Evolutionary conservation across 768 basidiomycete genomes (phyloP).

Genomic region (Psilocybe azurescens): DNA sequence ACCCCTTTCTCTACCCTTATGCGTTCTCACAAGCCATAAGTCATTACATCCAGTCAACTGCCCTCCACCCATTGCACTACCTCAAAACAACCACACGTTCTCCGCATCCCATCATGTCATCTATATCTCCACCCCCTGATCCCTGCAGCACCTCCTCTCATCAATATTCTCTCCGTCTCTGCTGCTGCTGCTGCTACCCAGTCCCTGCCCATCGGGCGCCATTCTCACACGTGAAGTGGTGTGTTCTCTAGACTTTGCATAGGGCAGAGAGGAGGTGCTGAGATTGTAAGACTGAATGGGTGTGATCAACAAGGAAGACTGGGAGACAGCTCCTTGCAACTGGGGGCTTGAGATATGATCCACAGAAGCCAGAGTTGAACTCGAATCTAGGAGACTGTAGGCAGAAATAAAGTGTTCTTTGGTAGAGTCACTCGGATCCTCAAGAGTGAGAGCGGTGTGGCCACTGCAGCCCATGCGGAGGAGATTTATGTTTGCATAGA

Average conservation of each 20-base stretch:
- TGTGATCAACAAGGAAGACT: constrained; percentile 18
- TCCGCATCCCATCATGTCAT: constrained; percentile 18
- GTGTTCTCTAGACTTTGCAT: constrained; percentile 42
- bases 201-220: constrained; percentile 23
- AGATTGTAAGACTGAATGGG: background rate
- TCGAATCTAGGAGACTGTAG: constrained; percentile 61
- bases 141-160: constrained; percentile 23
- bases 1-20: constrained; percentile 78
- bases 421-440: constrained; percentile 81
- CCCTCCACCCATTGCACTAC: constrained; percentile 17
- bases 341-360: constrained; percentile 7
- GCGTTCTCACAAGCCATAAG: constrained; percentile 57
- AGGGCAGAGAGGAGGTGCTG: constrained; percentile 48
- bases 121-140: constrained; percentile 25
- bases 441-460: constrained; percentile 75
- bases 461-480: constrained; percentile 86
- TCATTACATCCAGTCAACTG: constrained; percentile 36
- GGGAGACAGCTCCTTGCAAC: constrained; percentile 18
- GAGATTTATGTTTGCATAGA: constrained; percentile 84
- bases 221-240: constrained; percentile 51
- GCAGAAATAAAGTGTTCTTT: constrained; percentile 80
- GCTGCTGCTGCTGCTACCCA: constrained; percentile 17
- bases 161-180: constrained; percentile 18
- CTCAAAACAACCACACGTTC: constrained; percentile 27
- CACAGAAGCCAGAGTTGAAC: constrained; percentile 3